Percentiles rank a stretch among this genome's conserved stretches.
These are phyloP conservation scores for Grigorovia jiainica DNA, from an alignment of 805 yeast genomes.

Conservation along the genomic window DNA sequence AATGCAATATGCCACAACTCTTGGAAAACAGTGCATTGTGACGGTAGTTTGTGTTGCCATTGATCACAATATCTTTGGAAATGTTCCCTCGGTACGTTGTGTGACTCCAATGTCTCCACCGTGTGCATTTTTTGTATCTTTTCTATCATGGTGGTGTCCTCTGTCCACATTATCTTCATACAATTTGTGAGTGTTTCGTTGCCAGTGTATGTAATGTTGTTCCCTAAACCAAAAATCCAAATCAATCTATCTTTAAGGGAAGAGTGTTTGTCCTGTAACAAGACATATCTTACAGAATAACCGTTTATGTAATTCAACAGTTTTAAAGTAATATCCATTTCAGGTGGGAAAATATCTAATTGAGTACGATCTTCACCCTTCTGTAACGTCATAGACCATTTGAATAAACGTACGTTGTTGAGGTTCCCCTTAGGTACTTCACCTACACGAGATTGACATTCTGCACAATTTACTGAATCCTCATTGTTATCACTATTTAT, in stretches of 20 bases:
- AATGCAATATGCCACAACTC: background rate
- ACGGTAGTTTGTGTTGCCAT: background rate
- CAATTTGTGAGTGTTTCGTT: conserved; percentile 8
- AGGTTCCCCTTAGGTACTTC: conserved; percentile 10
- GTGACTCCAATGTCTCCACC: conserved; percentile 12
- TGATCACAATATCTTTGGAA: background rate
- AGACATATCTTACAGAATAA: conserved; percentile 17
- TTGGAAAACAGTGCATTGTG: background rate
- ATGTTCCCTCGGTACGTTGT: conserved; percentile 7
- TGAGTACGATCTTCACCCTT: background rate
- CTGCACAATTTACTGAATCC: conserved; percentile 8
- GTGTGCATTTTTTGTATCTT: conserved; percentile 7
- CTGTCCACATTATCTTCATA: conserved; percentile 19
- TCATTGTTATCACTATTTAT: background rate
- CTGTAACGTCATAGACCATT: conserved; percentile 14
- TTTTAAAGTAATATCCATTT: conserved; percentile 16
- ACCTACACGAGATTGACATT: conserved; percentile 17
- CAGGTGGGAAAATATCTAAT: conserved; percentile 10
- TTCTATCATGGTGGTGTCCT: conserved; percentile 1
- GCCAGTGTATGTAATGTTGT: conserved; percentile 10
- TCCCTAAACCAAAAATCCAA: conserved; percentile 25
- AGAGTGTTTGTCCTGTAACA: conserved; percentile 10
- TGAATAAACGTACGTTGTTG: conserved; percentile 13
- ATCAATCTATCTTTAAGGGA: conserved; percentile 6
- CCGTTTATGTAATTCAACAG: conserved; percentile 15